Base-by-base conservation (phyloP, 805 yeast species). In the Candida glaebosa region DNA sequence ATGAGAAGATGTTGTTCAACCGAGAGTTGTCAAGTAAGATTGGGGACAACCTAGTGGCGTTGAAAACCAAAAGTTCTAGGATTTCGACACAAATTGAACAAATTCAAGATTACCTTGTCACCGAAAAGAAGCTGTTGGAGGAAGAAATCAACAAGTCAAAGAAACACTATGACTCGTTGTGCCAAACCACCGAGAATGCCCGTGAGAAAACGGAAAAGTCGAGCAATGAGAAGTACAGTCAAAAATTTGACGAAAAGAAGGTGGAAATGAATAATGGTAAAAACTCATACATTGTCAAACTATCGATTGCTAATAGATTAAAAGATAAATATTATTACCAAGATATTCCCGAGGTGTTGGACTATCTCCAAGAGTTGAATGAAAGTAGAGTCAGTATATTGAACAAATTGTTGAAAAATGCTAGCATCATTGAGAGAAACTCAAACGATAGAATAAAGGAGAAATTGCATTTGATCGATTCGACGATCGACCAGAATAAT, bases 301-400 rank as follows among this genome's bases (percentile, higher is more conserved):
- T 93, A 57, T 85, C 81, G 53, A 78, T 87, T 19, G 93, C 96
- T 40, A 93, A 93, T 63, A 75, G 98, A 45, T 67, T 90, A 44
- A 93, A 93, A 64, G 98, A 91, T 61, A 93, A 93, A 62, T 89
- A 81, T 65, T 90, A 73, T 60, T 89, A 84, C 57, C 97, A 91
- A 65, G 98, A 93, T 60, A 67, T 89, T 18, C 99, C 99, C 0
- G 96, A 90, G 60, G 63, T 87, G 31, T 69, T 93, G 45, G 98
- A 91, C 62, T 76, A 84, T 49, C 65, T 82, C 51, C 99, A 93
- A 66, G 87, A 83, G 51, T 66, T 90, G 49, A 86, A 86, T 59
- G 96, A 90, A 61, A 74, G 81, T 26, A 78, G 90, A 44, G 89
- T 86, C 1, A 70, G 78, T 14, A 75, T 84, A 43, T 52, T 88